phyloP scores from a whole-genome alignment of 306 rosid genomes.

The Betula pendula region DNA sequence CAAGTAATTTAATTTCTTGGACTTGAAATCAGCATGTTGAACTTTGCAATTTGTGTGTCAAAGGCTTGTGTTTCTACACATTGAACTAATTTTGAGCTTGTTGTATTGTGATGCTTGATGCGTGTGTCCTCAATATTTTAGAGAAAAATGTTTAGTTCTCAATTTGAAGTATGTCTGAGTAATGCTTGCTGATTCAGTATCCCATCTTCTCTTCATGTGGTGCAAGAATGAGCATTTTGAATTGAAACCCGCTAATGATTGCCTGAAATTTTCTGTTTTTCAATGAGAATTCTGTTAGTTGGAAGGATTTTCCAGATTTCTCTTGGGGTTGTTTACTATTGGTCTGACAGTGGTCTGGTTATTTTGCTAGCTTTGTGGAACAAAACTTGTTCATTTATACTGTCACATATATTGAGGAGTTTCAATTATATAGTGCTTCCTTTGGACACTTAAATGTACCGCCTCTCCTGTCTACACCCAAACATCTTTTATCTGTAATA shows the following conservation, averaged over 20 bases:
- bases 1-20: neutral
- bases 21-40: neutral
- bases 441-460: neutral
- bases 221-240: neutral
- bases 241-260: neutral
- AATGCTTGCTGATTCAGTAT: neutral
- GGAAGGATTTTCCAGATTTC: neutral
- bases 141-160: neutral
- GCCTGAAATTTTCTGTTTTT: neutral
- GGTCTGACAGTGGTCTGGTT: neutral
- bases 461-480: neutral
- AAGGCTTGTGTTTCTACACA: neutral
- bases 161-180: neutral
- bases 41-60: constrained; percentile 2
- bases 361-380: neutral
- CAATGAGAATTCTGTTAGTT: neutral
- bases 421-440: neutral
- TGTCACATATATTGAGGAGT: neutral
- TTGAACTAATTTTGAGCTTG: neutral
- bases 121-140: neutral
- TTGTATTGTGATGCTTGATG: neutral
- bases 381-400: neutral
- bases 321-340: neutral
- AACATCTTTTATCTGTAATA: neutral
- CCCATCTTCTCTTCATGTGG: neutral